Base-by-base conservation (phyloP, 257 asterid species). In the Lithospermum erythrorhizon region DNA sequence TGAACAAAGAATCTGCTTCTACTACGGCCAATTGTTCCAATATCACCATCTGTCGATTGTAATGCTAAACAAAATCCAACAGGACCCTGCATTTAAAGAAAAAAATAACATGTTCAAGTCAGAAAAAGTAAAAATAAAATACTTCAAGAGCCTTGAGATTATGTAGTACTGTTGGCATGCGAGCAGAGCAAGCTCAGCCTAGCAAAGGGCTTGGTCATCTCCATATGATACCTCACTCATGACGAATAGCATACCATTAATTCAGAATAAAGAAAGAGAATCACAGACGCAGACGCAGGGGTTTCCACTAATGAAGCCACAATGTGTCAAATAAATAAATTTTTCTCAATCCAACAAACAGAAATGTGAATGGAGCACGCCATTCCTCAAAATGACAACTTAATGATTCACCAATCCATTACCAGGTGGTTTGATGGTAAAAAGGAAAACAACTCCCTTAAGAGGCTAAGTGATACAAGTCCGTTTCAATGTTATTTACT, bases 11-110 rank as follows among this genome's bases (percentile, higher is more conserved):
- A 22, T 30, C 58, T 59, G 64, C 95, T 89, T 84, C 37, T 59
- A 66, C 95, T 84, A 89, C 96, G 96, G 80, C 96, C 95, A 68
- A 86, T 72, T 61, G 88, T 86, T 62, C 95, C 96, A 22, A 83
- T 68, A 66, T 70, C 76, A 45, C 61, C 79, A 32, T 76, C 81
- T 24, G 78, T 55, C 25, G 83, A 77, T 73, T 89, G 89, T 65
- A 89, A 45, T 18, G 96, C 96, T 66, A 89, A 79, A 80, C 96
- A 89, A 76, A 83, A 83, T 67, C 96, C 96, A 82, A 73, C 75
- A 35, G 89, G 83, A 68, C 91, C 96, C 96, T 89, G 86, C 63
- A 82, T 58, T 64, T n/a, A n/a, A n/a, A n/a, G n/a, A 70, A 20
- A 72, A 64, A 65, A 62, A 64, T 25, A 75, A 27, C 60, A 23